phyloP scores from a whole-genome alignment of 768 basidiomycete genomes.

The Gymnopilus dilepis region DNA sequence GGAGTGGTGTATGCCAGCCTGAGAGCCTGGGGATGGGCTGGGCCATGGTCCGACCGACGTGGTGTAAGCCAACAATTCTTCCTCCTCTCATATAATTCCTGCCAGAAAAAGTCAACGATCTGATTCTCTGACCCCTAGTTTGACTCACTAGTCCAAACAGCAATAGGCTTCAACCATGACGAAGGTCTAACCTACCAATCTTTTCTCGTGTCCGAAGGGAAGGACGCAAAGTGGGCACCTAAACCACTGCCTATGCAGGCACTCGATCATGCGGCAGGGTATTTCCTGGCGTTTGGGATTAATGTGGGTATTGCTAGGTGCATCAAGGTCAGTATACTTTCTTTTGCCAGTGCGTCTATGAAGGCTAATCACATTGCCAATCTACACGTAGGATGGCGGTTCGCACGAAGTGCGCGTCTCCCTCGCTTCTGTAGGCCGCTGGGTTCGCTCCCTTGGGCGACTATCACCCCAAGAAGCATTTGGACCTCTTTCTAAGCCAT shows the following conservation, averaged over 20 bases:
- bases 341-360: neutral
- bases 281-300: constrained; percentile 63
- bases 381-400: constrained; percentile 54
- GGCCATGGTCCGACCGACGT: constrained; percentile 57
- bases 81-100: neutral
- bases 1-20: constrained; percentile 61
- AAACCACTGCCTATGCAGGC: constrained; percentile 60
- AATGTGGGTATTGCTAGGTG: constrained; percentile 59
- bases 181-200: constrained; percentile 54
- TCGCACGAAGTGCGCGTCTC: constrained; percentile 67
- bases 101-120: neutral
- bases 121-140: constrained; percentile 41
- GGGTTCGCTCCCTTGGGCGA: constrained; percentile 60
- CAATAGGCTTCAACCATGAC: constrained; percentile 61
- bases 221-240: constrained; percentile 18
- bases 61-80: constrained; percentile 46
- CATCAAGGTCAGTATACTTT: constrained; percentile 42
- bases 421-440: constrained; percentile 58
- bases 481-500: constrained; percentile 36
- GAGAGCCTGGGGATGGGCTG: constrained; percentile 62
- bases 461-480: constrained; percentile 47
- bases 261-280: constrained; percentile 63
- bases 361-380: neutral
- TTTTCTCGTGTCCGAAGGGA: constrained; percentile 24
- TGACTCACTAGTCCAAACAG: constrained; percentile 68